Base-by-base conservation (phyloP, 768 basidiomycete genomes). In the Termitomyces eurrhizus region DNA sequence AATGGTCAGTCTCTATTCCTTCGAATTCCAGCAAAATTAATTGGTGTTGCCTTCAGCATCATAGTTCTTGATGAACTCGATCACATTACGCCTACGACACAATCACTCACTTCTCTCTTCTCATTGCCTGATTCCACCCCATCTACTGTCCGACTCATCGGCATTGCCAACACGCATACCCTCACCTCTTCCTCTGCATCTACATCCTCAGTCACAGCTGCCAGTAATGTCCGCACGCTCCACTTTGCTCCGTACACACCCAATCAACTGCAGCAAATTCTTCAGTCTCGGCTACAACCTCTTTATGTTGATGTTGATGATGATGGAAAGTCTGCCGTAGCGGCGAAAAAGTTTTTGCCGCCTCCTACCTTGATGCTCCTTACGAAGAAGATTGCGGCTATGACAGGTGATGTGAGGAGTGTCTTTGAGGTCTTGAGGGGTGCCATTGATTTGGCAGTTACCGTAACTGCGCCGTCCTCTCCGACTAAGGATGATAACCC, bases 101-200 rank as follows among this genome's bases (percentile, higher is more conserved):
- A 85, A 64, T 73, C 83, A 9, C 77, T 93, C 50, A 70, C 81
- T 2, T 74, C 85, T 12, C 73, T 95, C 50, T 92, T 94, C 71
- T 78, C 84, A 5, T 77, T 93, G n/a, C 81, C 88, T 11, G 79
- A 82, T 54, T 72, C 79, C 4, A 74, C 83, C 54, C 70, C 81
- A 1, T 72, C 80, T 11, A 75, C 73, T 41, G 71, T 94, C 59
- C 85, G 91, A 52, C 71, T 93, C 44, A 86, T 95, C 65, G 92
- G 89, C 41, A 93, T 95, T 68, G 92, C 93, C 44, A 95, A 95
- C 67, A 92, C 90, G 2, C 93, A 94, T 66, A 93, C 92, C 6
- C 83, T 95, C 29, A 87, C 89, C 1, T 80, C 86, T 3, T 78
- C 85, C 0, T 76, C 76, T 13, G 69, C 74, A 9, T 69, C 77